Evolutionary conservation across 2,329 filamentous ascomycete genomes (phyloP), one percentile per base, ranked within the genome.

Genomic region (Aspergillus unguis): DNA sequence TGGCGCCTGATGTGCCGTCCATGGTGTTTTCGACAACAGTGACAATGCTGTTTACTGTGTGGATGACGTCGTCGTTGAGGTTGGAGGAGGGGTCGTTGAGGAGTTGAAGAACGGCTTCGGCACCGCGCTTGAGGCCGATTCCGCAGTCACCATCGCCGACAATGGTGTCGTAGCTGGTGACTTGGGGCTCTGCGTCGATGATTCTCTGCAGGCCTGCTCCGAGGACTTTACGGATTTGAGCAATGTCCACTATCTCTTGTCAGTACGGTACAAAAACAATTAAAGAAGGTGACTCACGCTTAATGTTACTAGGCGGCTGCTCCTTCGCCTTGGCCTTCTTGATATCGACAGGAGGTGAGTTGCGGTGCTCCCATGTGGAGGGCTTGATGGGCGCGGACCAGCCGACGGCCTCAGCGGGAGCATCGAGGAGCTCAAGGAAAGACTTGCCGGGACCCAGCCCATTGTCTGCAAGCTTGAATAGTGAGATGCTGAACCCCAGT

Each of bases 91-190:
- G 60, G 50, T 65, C 63, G 33, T 72, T 61, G 6, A 82, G 62
- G 52, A 76, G 65, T 42, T 70, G 68, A 25, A 80, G 69, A 27
- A 81, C 70, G 32, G 75, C 76, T 78, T 95, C 86, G n/a, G 91
- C 90, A 44, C 91, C 91, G 56, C 90, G 85, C 75, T 90, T 90
- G 56, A 96, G 77, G 4, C 90, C 90, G 53, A 90, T 88, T 7
- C 91, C 91, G 65, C 91, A 96, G 71, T 96, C 91, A 43, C 91
- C 91, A 66, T 96, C 91, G 38, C 91, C 91, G 26, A 95, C 90
- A 9, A 94, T 83, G 0, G 90, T 95, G 65, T 88, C 86, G 65
- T 80, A 88, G 50, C 75, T 80, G 8, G 86, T 88, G 50, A 88
- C 76, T 38, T 85, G 79, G 6, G 83, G 79, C 63, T 89, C 86